Conservation (phyloP, 1,139 yeast genomes). For the Magnusiomyces paraingens region DNA sequence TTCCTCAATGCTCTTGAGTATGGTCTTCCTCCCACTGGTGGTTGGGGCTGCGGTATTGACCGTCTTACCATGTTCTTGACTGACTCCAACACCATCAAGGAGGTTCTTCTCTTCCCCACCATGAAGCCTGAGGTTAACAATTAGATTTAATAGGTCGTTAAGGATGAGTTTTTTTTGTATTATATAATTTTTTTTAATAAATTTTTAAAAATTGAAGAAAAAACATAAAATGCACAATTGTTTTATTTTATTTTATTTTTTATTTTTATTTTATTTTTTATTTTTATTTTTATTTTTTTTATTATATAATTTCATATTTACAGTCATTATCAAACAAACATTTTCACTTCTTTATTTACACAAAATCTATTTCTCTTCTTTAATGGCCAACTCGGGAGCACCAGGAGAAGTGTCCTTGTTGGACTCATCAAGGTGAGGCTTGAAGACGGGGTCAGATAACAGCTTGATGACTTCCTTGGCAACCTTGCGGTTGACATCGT, state of each 20-base stretch:
- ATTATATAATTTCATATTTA: conserved; percentile 2
- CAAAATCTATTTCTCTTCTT: conserved; percentile 14
- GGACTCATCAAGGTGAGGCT: conserved; percentile 22
- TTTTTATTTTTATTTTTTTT: background rate
- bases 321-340: too few relatives aligned
- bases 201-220: too few relatives aligned
- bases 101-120: conserved; percentile 95
- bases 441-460: conserved; percentile 58
- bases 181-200: background rate
- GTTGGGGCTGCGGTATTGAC: conserved; percentile 99
- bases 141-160: conserved; percentile 13
- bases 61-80: conserved; percentile 98
- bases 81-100: conserved; percentile 94
- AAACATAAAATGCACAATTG: background rate
- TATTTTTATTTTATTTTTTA: background rate
- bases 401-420: conserved; percentile 18
- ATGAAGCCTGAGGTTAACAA: conserved; percentile 73
- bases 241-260: background rate
- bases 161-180: background rate
- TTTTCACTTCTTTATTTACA: background rate
- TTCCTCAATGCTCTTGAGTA: conserved; percentile 97
- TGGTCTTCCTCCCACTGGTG: conserved; percentile 99
- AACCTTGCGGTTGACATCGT: conserved; percentile 48
- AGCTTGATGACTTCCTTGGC: conserved; percentile 69
- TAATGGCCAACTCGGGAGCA: conserved; percentile 18